Evolutionary conservation across 2,329 filamentous ascomycete species (phyloP).

Genomic region (Colletotrichum graminicola): DNA sequence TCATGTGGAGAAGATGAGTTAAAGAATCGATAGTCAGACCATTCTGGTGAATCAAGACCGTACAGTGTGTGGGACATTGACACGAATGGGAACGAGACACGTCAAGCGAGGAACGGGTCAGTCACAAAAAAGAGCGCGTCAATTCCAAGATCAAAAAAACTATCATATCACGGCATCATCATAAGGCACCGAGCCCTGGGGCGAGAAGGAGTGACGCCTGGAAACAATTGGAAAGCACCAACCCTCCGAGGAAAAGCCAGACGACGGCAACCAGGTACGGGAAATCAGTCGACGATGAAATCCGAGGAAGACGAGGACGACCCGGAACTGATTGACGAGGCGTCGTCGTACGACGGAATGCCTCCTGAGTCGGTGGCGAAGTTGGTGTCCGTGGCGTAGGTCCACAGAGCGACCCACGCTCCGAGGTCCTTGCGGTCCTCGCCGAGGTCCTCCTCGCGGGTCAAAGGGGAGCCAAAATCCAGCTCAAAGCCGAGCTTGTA

Average conservation of each 20-base stretch:
- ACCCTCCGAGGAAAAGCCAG: neutral
- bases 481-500: conserved; percentile 23
- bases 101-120: neutral
- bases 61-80: neutral
- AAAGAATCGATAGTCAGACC: too few relatives aligned
- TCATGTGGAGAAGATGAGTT: too few relatives aligned
- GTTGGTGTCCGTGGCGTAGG: conserved; percentile 29
- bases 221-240: neutral
- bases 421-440: conserved; percentile 25
- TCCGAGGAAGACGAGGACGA: conserved; percentile 18
- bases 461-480: conserved; percentile 20
- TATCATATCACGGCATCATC: neutral
- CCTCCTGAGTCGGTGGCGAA: conserved; percentile 19
- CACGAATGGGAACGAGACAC: neutral
- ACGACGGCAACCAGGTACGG: neutral
- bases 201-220: neutral
- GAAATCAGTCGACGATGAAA: conserved; percentile 10
- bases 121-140: neutral
- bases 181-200: neutral
- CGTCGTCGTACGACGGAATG: conserved; percentile 31
- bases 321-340: neutral
- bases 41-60: too few relatives aligned
- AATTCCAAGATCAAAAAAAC: neutral
- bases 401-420: conserved; percentile 28
- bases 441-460: conserved; percentile 24